Evolutionary conservation across 2,329 filamentous ascomycete species (phyloP).

Genomic region (Colletotrichum sp.): DNA sequence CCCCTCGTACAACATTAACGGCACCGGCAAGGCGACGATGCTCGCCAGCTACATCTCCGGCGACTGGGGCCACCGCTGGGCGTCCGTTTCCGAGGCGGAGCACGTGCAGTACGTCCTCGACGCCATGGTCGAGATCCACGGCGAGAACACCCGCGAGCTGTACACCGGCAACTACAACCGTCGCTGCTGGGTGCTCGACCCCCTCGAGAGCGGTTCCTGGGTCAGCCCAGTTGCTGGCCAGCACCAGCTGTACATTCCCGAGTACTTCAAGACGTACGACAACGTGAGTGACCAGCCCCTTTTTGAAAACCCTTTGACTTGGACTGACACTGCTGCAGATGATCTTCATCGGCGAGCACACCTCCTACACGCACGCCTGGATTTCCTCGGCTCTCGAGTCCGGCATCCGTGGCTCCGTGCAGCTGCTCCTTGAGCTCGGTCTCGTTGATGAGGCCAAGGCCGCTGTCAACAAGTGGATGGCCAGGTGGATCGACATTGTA

Average conservation of each 20-base stretch:
- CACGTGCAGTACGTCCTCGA: slow-evolving; percentile 69
- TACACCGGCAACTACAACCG: slow-evolving; percentile 70
- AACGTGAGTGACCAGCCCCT: slow-evolving; percentile 42
- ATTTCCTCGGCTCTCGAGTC: slow-evolving; percentile 71
- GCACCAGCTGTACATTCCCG: slow-evolving; percentile 72
- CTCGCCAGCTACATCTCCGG: slow-evolving; percentile 63
- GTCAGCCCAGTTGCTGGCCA: slow-evolving; percentile 64
- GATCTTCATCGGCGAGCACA: slow-evolving; percentile 75
- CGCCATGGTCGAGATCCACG: slow-evolving; percentile 73
- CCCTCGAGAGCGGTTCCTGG: slow-evolving; percentile 68
- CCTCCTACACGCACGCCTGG: slow-evolving; percentile 75
- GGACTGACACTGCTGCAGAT: slow-evolving; percentile 42
- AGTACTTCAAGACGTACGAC: slow-evolving; percentile 74
- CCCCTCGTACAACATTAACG: slow-evolving; percentile 70
- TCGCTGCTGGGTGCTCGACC: slow-evolving; percentile 69
- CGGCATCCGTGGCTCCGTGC: slow-evolving; percentile 67
- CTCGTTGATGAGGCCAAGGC: slow-evolving; percentile 73
- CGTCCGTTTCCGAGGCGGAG: slow-evolving; percentile 53
- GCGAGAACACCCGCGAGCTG: slow-evolving; percentile 60
- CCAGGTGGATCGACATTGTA: slow-evolving; percentile 63
- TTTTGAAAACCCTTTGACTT: too few species aligned
- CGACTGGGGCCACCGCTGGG: slow-evolving; percentile 35
- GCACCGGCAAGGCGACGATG: slow-evolving; percentile 64
- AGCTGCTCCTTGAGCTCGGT: slow-evolving; percentile 68
- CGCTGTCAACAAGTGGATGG: slow-evolving; percentile 71